Conservation (phyloP, 352 stramenopile genomes). For the Pythium rhizo-oryzae region DNA sequence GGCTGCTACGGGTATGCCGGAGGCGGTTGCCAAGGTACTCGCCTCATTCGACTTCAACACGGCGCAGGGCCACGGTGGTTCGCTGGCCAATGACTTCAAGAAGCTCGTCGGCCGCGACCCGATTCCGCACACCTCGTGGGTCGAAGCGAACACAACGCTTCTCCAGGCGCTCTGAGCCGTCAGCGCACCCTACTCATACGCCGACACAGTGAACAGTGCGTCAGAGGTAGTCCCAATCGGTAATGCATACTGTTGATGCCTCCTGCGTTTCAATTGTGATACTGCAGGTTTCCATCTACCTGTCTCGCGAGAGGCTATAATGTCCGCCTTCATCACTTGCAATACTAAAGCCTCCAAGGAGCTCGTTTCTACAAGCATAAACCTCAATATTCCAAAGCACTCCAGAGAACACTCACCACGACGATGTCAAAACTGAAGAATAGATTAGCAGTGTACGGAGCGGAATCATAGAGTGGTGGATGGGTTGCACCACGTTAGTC, state of each 20-base stretch:
- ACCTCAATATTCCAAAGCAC: no score
- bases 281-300: no score
- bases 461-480: background rate
- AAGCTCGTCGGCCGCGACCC: slow-evolving; percentile 24
- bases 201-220: background rate
- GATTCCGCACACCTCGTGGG: slow-evolving; percentile 20
- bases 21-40: slow-evolving; percentile 1
- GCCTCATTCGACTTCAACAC: slow-evolving; percentile 27
- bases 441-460: slow-evolving; percentile 17
- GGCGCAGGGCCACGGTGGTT: slow-evolving; percentile 1
- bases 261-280: background rate
- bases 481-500: background rate
- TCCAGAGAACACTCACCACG: no score
- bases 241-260: background rate
- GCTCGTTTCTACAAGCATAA: no score
- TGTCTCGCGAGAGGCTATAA: no score
- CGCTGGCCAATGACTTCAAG: slow-evolving; percentile 25
- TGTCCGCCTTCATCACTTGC: no score
- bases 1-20: background rate
- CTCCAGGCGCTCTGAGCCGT: slow-evolving; percentile 22
- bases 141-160: slow-evolving; percentile 20
- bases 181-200: background rate
- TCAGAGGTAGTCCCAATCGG: background rate
- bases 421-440: background rate
- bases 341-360: no score